Base-by-base conservation (phyloP, 345 rosid species). In the Luvunga scandens region DNA sequence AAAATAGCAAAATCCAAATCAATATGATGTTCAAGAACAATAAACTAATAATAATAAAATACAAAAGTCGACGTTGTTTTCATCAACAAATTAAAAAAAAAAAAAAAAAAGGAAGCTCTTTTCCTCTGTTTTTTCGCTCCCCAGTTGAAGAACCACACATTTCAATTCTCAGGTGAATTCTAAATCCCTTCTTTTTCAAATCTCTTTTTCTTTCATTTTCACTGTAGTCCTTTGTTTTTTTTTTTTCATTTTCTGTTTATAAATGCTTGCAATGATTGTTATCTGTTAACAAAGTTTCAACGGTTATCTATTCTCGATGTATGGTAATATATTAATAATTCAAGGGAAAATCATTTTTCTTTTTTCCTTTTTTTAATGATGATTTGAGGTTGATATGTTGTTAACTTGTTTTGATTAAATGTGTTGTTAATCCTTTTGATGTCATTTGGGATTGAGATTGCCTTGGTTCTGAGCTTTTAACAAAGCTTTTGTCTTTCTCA, bases 81-180 rank as follows among this genome's bases (percentile, higher is more conserved):
- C 76, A 25, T 73, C 30, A 16, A 22, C 76, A 24, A 38, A 36
- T 34, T 24, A 34, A 34, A 34, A 36, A 34, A 34, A 33, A 8
- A 38, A 12, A 36, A 38, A 36, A 9, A 36, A 38, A 12, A 24
- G n/a, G n/a, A 25, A 7, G 61, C 75, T 56, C 12, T 34, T 24
- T 50, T 57, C 56, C 2, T 73, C 78, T 64, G 48, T 48, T 30
- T 64, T 75, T 64, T 48, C 48, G 61, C 62, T 42, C 16, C 13
- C 61, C 27, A 38, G 36, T 73, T 59, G 33, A 60, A 36, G 55
- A 25, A 24, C 38, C 68, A 16, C 3, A 19, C n/a, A 75, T 64
- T 75, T 48, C 62, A 30, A 45, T 75, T 64, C 39, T 1, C 78
- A 22, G 78, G 78, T 75, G 45, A 73, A 12, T 73, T 34, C 33